Percentiles rank a stretch among this genome's conserved stretches.
These are phyloP conservation scores for Pelargonium citronellum DNA, from an alignment of 441 rosid genomes.

Conservation along the genomic window DNA sequence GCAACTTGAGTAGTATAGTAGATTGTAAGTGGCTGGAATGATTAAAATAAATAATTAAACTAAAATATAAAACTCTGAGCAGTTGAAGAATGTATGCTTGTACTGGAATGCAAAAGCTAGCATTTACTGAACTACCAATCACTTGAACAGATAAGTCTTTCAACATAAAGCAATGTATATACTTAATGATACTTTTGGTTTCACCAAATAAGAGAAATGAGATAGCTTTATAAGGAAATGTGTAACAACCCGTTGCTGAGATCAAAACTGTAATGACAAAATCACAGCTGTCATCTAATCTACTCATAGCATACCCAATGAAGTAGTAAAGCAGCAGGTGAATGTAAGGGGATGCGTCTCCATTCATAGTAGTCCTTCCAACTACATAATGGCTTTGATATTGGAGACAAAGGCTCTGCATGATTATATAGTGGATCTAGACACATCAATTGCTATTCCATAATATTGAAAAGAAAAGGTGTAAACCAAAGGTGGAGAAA, in stretches of 20 bases:
- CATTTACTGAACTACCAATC: background rate
- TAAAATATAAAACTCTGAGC: background rate
- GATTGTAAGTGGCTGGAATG: slow-evolving; percentile 71
- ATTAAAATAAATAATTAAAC: slow-evolving; percentile 11
- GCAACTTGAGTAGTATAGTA: slow-evolving; percentile 55
- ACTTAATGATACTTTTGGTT: background rate
- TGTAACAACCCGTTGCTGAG: background rate
- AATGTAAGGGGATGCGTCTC: slow-evolving; percentile 67
- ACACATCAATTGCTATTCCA: slow-evolving; percentile 6
- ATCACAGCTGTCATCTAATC: background rate
- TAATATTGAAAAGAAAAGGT: background rate
- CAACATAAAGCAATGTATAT: background rate
- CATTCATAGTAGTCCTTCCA: slow-evolving; percentile 78
- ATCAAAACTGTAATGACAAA: background rate
- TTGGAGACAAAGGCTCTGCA: slow-evolving; percentile 49
- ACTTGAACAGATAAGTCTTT: background rate
- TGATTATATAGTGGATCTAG: slow-evolving; percentile 17
- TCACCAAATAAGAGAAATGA: slow-evolving; percentile 7
- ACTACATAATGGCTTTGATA: slow-evolving; percentile 30
- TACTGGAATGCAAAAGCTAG: slow-evolving; percentile 9
- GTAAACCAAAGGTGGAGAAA: slow-evolving; percentile 8
- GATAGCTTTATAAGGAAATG: background rate
- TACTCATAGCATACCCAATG: slow-evolving; percentile 61
- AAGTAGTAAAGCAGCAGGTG: slow-evolving; percentile 80
- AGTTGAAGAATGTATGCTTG: background rate